Evolutionary conservation across 768 basidiomycete genomes (phyloP).

Genomic region (Suillus clintonianus): DNA sequence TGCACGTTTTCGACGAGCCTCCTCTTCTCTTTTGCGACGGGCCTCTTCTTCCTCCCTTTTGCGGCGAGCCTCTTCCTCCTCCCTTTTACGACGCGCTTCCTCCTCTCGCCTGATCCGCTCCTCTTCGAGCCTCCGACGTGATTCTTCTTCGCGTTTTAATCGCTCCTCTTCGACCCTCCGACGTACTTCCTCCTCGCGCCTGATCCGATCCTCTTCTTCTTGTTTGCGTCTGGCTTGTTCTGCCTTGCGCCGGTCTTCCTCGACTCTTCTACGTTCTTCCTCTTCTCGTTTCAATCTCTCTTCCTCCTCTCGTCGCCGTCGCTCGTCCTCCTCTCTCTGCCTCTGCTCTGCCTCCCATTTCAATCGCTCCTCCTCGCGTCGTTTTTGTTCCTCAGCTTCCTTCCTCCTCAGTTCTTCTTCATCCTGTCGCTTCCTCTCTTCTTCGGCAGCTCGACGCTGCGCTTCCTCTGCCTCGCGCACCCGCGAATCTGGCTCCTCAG

Average conservation of each 20-base stretch:
- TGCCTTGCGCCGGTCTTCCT: conserved; percentile 27
- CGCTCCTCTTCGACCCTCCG: conserved; percentile 29
- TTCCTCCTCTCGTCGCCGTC: conserved; percentile 43
- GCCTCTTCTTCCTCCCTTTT: conserved; percentile 38
- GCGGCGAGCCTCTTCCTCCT: conserved; percentile 42
- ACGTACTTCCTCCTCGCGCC: conserved; percentile 28
- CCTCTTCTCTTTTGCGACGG: conserved; percentile 37
- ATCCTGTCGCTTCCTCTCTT: conserved; percentile 33
- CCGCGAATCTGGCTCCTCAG: conserved; percentile 15
- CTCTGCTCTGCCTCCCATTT: conserved; percentile 13
- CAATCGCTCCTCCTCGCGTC: conserved; percentile 19
- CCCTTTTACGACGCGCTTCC: conserved; percentile 48
- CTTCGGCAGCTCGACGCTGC: conserved; percentile 2
- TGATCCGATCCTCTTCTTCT: conserved; percentile 39
- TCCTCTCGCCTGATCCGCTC: conserved; percentile 36
- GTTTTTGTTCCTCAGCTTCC: conserved; percentile 26
- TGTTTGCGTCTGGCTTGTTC: conserved; percentile 22
- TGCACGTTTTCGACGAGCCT: conserved; percentile 43
- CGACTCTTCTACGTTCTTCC: conserved; percentile 38
- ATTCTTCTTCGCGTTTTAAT: conserved; percentile 43
- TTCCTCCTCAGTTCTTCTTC: conserved; percentile 12
- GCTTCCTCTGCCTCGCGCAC: conserved; percentile 15
- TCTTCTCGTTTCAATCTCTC: conserved; percentile 43
- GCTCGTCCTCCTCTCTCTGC: conserved; percentile 16
- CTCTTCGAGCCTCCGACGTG: conserved; percentile 32